phyloP scores from a whole-genome alignment of 208 protist genomes.

The Trichomonas vaginalis region DNA sequence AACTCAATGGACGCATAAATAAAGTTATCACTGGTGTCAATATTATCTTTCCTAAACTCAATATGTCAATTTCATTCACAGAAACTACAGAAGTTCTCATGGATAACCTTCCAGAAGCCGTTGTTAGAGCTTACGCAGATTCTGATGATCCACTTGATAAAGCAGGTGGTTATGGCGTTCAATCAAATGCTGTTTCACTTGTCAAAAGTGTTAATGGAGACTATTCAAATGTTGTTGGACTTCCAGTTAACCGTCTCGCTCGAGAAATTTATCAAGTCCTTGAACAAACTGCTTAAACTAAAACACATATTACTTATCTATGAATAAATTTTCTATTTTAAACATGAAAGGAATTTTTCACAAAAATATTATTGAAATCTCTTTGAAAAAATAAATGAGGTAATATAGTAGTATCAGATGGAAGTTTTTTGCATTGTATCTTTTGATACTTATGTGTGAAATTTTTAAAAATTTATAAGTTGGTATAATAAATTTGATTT shows the following conservation, averaged over 20 bases:
- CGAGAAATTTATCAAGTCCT: neutral
- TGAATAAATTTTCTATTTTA: no score
- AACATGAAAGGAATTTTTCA: no score
- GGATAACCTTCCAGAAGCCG: neutral
- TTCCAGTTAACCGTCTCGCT: neutral
- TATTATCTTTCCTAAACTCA: neutral
- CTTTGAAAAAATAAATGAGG: no score
- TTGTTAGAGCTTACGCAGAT: neutral
- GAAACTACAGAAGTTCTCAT: neutral
- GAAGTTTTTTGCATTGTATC: no score
- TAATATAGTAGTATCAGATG: no score
- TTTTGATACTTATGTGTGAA: no score
- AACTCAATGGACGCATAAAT: neutral
- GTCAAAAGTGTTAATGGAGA: neutral
- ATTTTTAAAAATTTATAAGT: no score
- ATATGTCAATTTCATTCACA: neutral
- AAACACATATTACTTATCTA: no score
- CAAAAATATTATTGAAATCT: no score
- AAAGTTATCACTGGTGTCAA: neutral
- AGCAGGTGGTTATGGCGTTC: neutral
- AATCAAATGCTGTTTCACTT: neutral
- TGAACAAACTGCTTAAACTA: no score
- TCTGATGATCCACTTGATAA: neutral
- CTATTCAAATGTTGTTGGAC: neutral
- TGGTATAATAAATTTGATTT: no score